Evolutionary conservation across 2,329 filamentous ascomycete species (phyloP).

Genomic region (Ophiostoma pallidulum): DNA sequence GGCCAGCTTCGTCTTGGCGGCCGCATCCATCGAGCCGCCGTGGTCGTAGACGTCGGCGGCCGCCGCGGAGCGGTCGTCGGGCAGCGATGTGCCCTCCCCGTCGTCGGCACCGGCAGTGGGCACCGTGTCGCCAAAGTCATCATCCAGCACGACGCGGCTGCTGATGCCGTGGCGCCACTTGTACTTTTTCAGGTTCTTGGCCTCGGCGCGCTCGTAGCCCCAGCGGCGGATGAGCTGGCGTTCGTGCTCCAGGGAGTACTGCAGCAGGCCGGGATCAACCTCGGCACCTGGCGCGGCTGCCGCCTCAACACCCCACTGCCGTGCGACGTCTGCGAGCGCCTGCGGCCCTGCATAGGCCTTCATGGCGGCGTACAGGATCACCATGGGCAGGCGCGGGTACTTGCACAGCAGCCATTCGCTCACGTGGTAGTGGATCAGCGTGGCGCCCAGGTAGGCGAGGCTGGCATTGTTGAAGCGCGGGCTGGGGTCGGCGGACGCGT

Average conservation of each 20-base stretch:
- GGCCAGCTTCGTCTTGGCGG: conserved; percentile 20
- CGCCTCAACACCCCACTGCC: conserved; percentile 84
- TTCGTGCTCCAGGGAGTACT: conserved; percentile 52
- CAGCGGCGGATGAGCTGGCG: conserved; percentile 38
- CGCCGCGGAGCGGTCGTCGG: conserved; percentile 10
- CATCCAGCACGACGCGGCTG: conserved; percentile 69
- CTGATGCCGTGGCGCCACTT: conserved; percentile 61
- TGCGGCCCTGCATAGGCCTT: conserved; percentile 71
- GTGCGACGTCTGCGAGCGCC: conserved; percentile 62
- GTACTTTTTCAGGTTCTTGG: conserved; percentile 34
- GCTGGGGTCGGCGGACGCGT: conserved; percentile 72
- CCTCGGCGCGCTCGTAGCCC: conserved; percentile 45
- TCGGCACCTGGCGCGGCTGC: conserved; percentile 83
- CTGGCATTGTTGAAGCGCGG: conserved; percentile 80
- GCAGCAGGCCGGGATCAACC: conserved; percentile 83
- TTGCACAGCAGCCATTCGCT: conserved; percentile 80
- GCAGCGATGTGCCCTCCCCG: conserved; percentile 11
- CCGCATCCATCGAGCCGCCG: conserved; percentile 15
- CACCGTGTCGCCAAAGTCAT: conserved; percentile 68
- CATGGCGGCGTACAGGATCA: conserved; percentile 78
- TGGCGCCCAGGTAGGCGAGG: conserved; percentile 69
- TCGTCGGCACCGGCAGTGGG: background rate
- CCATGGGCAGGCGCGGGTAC: conserved; percentile 83
- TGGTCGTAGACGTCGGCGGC: conserved; percentile 6
- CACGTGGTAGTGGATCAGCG: conserved; percentile 80